Evolutionary conservation across 1,139 yeast genomes (phyloP).

Genomic region (Hyphopichia burtonii): DNA sequence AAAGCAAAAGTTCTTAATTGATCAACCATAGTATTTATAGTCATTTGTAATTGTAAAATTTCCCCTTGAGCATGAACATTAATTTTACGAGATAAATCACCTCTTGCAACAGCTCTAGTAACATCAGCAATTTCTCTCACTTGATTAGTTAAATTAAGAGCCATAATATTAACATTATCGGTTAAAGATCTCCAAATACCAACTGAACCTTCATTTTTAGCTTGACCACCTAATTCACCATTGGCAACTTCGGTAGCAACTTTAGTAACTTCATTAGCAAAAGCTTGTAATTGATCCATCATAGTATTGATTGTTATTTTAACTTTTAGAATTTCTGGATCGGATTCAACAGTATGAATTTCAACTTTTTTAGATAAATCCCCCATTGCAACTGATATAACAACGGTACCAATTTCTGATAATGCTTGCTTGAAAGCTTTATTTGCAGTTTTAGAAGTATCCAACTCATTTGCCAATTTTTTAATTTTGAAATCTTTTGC

Average conservation of each 20-base stretch:
- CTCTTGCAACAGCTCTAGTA: slow-evolving; percentile 79
- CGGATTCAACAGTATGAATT: slow-evolving; percentile 69
- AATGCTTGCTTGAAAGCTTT: slow-evolving; percentile 75
- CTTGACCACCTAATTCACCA: slow-evolving; percentile 87
- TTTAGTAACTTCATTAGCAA: slow-evolving; percentile 79
- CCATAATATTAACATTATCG: slow-evolving; percentile 86
- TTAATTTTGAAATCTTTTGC: slow-evolving; percentile 30
- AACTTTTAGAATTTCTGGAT: slow-evolving; percentile 73
- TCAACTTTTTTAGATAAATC: slow-evolving; percentile 76
- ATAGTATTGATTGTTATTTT: slow-evolving; percentile 80
- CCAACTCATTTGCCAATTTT: slow-evolving; percentile 40
- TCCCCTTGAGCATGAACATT: slow-evolving; percentile 87
- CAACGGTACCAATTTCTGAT: slow-evolving; percentile 78
- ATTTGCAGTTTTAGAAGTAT: slow-evolving; percentile 62
- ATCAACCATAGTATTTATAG: slow-evolving; percentile 85
- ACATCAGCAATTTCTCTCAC: slow-evolving; percentile 86
- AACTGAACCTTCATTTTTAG: slow-evolving; percentile 76
- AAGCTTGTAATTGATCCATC: slow-evolving; percentile 84
- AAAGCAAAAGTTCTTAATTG: slow-evolving; percentile 84
- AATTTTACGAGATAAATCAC: slow-evolving; percentile 73
- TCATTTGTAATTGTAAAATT: slow-evolving; percentile 72
- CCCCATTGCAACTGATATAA: slow-evolving; percentile 82
- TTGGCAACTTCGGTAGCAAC: slow-evolving; percentile 89
- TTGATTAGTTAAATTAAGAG: slow-evolving; percentile 79
- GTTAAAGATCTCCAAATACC: slow-evolving; percentile 87